phyloP scores from a whole-genome alignment of 257 asterid species.

The Fraxinus quadrangulata region DNA sequence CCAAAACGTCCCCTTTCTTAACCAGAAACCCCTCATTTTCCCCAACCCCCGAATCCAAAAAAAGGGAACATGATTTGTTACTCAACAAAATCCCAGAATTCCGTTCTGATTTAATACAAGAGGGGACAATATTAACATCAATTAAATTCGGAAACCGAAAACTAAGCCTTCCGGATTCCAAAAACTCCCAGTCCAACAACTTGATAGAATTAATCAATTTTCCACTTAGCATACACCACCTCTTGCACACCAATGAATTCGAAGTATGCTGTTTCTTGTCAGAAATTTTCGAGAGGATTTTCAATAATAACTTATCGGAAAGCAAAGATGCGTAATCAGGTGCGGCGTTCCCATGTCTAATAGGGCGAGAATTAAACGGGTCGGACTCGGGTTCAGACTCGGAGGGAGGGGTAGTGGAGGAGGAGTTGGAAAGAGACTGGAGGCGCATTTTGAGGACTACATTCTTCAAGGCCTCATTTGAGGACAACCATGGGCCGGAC shows the following conservation, averaged over 20 bases:
- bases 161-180: constrained; percentile 79
- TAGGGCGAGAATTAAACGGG: constrained; percentile 33
- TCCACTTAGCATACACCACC: constrained; percentile 77
- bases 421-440: constrained; percentile 62
- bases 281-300: constrained; percentile 49
- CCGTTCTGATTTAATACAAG: constrained; percentile 44
- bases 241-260: constrained; percentile 76
- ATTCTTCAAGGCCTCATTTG: constrained; percentile 61
- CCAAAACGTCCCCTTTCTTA: constrained; percentile 50
- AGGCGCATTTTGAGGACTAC: constrained; percentile 65
- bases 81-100: constrained; percentile 72
- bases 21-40: constrained; percentile 50
- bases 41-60: constrained; percentile 48
- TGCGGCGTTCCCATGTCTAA: constrained; percentile 12
- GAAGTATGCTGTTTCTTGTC: constrained; percentile 49
- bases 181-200: constrained; percentile 86
- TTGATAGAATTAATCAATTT: constrained; percentile 57
- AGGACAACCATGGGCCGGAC: constrained; percentile 51
- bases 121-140: constrained; percentile 56
- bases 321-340: constrained; percentile 53
- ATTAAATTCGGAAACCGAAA: constrained; percentile 74
- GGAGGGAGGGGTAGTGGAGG: constrained; percentile 65
- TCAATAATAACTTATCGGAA: constrained; percentile 62
- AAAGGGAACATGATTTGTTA: constrained; percentile 50
- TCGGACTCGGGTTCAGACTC: constrained; percentile 74